Evolutionary conservation across 2,329 filamentous ascomycete genomes (phyloP).

Genomic region (Malbranchea zuffiana): DNA sequence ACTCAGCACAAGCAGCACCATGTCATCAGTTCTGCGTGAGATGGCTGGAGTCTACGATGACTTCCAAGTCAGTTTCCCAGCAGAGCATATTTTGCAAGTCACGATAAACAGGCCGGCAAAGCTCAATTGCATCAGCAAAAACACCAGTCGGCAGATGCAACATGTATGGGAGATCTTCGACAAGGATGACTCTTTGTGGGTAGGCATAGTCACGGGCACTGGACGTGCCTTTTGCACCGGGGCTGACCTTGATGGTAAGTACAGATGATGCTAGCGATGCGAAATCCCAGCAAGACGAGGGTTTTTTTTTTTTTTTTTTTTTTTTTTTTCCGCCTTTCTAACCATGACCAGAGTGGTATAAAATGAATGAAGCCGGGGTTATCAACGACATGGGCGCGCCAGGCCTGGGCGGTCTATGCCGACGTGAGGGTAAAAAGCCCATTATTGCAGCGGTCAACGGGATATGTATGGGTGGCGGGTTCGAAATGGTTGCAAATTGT

Average conservation of each 20-base stretch:
- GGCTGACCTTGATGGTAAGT: slow-evolving; percentile 32
- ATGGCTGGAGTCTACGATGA: no score
- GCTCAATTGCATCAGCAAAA: slow-evolving; percentile 30
- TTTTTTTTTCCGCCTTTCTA: no score
- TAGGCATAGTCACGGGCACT: slow-evolving; percentile 32
- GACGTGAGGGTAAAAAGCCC: slow-evolving; percentile 55
- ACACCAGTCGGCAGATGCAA: slow-evolving; percentile 29
- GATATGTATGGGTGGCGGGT: slow-evolving; percentile 61
- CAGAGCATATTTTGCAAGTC: slow-evolving; percentile 35
- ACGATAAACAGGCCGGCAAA: slow-evolving; percentile 30
- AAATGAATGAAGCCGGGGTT: slow-evolving; percentile 25
- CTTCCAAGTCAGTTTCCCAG: no score
- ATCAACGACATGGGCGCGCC: slow-evolving; percentile 42
- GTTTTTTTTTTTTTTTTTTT: no score
- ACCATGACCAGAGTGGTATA: no score
- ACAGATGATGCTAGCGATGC: slow-evolving; percentile 46
- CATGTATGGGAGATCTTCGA: slow-evolving; percentile 33
- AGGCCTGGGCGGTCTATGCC: slow-evolving; percentile 45
- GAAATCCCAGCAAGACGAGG: slow-evolving; percentile 31
- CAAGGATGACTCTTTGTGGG: slow-evolving; percentile 26
- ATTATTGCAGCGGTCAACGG: slow-evolving; percentile 70
- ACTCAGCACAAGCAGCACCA: no score
- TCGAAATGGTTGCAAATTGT: slow-evolving; percentile 78
- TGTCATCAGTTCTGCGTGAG: no score
- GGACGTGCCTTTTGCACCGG: slow-evolving; percentile 36